Evolutionary conservation across 148 eudicot species (phyloP).

Genomic region (Nepenthes gracilis): DNA sequence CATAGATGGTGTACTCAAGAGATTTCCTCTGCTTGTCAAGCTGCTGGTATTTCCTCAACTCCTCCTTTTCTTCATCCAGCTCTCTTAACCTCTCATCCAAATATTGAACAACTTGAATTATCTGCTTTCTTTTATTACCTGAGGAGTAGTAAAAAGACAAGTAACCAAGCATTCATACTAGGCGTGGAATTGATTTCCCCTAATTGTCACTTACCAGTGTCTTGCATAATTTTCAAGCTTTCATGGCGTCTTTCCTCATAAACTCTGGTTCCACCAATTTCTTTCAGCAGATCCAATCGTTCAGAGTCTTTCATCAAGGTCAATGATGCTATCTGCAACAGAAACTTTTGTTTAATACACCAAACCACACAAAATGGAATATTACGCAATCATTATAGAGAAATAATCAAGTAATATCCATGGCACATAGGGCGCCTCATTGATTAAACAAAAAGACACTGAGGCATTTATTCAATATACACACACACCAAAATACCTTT

Average conservation of each 20-base stretch:
- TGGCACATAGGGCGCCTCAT: background rate
- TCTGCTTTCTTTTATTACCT: constrained; percentile 94
- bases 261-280: constrained; percentile 99
- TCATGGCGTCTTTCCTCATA: constrained; percentile 97
- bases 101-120: constrained; percentile 94
- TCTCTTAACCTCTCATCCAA: constrained; percentile 96
- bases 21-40: constrained; percentile 95
- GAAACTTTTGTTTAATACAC: background rate
- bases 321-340: constrained; percentile 70
- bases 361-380: background rate
- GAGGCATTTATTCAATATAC: background rate
- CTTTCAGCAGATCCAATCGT: constrained; percentile 88
- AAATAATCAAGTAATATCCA: too few species aligned
- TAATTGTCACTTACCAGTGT: constrained; percentile 58
- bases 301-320: constrained; percentile 94
- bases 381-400: background rate
- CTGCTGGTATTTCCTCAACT: constrained; percentile 84
- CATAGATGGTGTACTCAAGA: constrained; percentile 79
- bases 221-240: constrained; percentile 98
- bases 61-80: constrained; percentile 96
- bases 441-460: constrained; percentile 3
- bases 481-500: constrained; percentile 32
- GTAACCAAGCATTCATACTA: background rate
- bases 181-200: background rate
- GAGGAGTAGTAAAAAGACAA: constrained; percentile 10